A percentile compares a stretch with the other conserved stretches of the same genome.
These are phyloP conservation scores for Mixia osmundae DNA, from an alignment of 1,284 basidiomycete genomes.

Conservation along the genomic window DNA sequence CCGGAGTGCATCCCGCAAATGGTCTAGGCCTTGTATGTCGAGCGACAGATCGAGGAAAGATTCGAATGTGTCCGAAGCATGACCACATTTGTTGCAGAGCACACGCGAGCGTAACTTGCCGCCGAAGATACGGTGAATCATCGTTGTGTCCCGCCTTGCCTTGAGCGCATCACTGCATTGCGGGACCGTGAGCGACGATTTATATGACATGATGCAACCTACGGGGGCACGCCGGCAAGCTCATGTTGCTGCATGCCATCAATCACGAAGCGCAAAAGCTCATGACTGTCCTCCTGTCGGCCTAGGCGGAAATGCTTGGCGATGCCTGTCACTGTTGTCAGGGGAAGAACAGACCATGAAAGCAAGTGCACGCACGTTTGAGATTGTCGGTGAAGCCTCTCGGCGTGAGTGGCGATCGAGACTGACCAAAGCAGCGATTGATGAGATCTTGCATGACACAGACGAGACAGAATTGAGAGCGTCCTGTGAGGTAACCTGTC, in stretches of 20 bases:
- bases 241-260: conserved; percentile 32
- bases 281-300: conserved; percentile 95
- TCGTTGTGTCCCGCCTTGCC: conserved; percentile 50
- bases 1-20: conserved; percentile 48
- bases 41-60: conserved; percentile 78
- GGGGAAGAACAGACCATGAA: background rate
- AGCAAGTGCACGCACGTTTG: conserved; percentile 10
- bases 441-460: conserved; percentile 40
- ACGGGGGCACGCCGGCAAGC: background rate
- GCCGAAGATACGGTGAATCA: conserved; percentile 85
- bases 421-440: conserved; percentile 27
- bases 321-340: conserved; percentile 34
- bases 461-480: conserved; percentile 43
- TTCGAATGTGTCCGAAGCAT: conserved; percentile 93
- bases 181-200: conserved; percentile 1
- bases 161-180: conserved; percentile 4
- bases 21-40: conserved; percentile 45
- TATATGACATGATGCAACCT: too few relatives aligned
- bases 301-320: conserved; percentile 73
- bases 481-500: conserved; percentile 15
- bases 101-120: conserved; percentile 81
- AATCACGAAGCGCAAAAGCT: conserved; percentile 84
- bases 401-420: conserved; percentile 8
- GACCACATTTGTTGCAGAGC: conserved; percentile 53
- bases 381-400: conserved; percentile 11